Evolutionary conservation across 208 protist species (phyloP).

Genomic region (Crithidia acanthocephali): DNA sequence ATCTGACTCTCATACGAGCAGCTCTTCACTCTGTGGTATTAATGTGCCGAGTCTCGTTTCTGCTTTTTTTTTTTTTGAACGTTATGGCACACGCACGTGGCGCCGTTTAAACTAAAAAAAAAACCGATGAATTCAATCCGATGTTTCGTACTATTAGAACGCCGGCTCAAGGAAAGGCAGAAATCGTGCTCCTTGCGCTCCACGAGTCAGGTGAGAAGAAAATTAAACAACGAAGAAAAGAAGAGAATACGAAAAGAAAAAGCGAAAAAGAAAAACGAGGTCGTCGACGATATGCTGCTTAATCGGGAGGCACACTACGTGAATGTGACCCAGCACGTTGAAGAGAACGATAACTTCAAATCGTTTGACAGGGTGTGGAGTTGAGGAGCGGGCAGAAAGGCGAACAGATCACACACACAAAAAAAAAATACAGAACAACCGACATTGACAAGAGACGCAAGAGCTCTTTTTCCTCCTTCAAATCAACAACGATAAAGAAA

Average conservation of each 20-base stretch:
- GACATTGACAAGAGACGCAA: neutral
- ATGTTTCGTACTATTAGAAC: neutral
- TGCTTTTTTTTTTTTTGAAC: too few species aligned
- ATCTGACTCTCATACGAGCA: too few species aligned
- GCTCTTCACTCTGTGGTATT: too few species aligned
- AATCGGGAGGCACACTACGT: neutral
- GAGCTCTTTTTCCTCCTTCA: too few species aligned
- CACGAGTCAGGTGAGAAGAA: neutral
- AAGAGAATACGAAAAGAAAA: neutral
- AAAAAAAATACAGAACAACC: neutral
- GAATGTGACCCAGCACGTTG: neutral
- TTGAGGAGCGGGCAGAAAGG: neutral
- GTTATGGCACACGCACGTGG: too few species aligned
- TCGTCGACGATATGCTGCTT: neutral
- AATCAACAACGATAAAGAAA: too few species aligned
- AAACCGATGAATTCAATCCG: too few species aligned
- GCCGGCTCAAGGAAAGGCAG: neutral
- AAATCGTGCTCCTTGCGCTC: slow-evolving; percentile 13
- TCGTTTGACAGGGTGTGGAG: neutral
- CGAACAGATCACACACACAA: neutral
- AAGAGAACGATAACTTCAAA: neutral
- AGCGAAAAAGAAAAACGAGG: too few species aligned
- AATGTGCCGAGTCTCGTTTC: too few species aligned
- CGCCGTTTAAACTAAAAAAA: neutral
- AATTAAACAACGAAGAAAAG: neutral